phyloP scores from a whole-genome alignment of 2,329 filamentous ascomycete genomes.

The Hawksworthiomyces lignivorus region DNA sequence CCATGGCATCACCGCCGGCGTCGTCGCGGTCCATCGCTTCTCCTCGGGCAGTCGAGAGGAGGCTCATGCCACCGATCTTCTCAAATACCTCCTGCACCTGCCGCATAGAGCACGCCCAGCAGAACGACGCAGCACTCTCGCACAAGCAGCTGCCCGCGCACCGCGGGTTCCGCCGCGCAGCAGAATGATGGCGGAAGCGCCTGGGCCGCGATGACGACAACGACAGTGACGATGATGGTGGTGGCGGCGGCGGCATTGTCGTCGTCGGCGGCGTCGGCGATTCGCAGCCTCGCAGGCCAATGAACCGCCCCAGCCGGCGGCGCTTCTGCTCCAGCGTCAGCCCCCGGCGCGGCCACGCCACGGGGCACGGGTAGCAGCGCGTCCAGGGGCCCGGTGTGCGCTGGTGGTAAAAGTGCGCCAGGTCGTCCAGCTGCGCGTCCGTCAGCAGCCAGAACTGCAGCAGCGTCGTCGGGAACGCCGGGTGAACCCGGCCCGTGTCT shows the following conservation, averaged over 20 bases:
- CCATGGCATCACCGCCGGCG: too few relatives aligned
- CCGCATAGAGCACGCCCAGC: neutral
- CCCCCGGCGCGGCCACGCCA: constrained; percentile 48
- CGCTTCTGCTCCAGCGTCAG: constrained; percentile 59
- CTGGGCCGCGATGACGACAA: neutral
- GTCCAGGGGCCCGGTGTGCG: constrained; percentile 48
- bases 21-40: too few relatives aligned
- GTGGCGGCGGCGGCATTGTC: neutral
- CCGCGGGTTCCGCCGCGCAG: too few relatives aligned
- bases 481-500: constrained; percentile 53
- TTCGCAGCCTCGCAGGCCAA: constrained; percentile 56
- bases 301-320: constrained; percentile 64
- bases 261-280: constrained; percentile 20
- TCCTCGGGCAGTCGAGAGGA: too few relatives aligned
- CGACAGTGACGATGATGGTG: neutral
- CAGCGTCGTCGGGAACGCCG: constrained; percentile 56
- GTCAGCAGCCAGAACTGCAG: constrained; percentile 69
- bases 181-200: too few relatives aligned
- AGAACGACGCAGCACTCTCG: neutral
- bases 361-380: constrained; percentile 57
- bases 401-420: constrained; percentile 70
- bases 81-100: neutral
- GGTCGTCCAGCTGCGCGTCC: constrained; percentile 58
- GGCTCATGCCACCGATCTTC: too few relatives aligned
- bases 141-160: too few relatives aligned